Evolutionary conservation across 2,329 filamentous ascomycete species (phyloP), one percentile per base, ranked within the genome.

Genomic region (Calonectria leucothoes): DNA sequence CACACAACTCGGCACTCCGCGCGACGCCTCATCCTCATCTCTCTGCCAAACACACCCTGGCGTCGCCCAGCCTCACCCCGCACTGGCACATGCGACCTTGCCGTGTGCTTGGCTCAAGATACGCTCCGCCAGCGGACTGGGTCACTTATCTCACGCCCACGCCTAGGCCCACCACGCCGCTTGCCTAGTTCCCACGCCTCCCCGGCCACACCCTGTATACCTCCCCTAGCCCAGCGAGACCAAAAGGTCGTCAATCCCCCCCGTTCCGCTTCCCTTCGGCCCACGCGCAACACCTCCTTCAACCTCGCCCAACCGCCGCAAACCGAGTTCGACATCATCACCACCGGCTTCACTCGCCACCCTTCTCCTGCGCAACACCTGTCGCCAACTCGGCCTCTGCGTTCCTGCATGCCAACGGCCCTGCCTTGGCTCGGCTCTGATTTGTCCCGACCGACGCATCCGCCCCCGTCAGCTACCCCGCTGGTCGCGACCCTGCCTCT

Each of bases 301-400:
- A 75, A 74, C 81, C 81, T 83, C 77, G 66, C 75, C 75, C 75
- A 83, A 79, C 83, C 83, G 83, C 81, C 76, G 80, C 83, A 81
- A 84, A 81, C 83, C 71, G 71, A 73, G 67, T 73, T 66, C 71
- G 71, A 73, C 42, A 70, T 63, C 52, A 63, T 48, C 61, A 39
- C 55, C 61, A 35, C 17, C 67, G 39, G 67, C 71, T n/a, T 66
- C 71, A 66, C 72, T 37, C 51, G 48, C 70, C 59, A 57, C 52
- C 33, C 52, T 51, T 39, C 57, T 35, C 45, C 48, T 66, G 67
- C 70, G 66, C 70, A 45, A 51, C 69, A 59, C 49, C 17, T 29
- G 49, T 61, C 51, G 39, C 70, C 70, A 31, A 72, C 51, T 61
- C 70, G 66, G 70, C 66, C 48, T 66, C 59, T 65, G 65, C 70